Evolutionary conservation across 345 rosid species (phyloP), one percentile per base, ranked within the genome.

Genomic region (Ailanthus altissimus): DNA sequence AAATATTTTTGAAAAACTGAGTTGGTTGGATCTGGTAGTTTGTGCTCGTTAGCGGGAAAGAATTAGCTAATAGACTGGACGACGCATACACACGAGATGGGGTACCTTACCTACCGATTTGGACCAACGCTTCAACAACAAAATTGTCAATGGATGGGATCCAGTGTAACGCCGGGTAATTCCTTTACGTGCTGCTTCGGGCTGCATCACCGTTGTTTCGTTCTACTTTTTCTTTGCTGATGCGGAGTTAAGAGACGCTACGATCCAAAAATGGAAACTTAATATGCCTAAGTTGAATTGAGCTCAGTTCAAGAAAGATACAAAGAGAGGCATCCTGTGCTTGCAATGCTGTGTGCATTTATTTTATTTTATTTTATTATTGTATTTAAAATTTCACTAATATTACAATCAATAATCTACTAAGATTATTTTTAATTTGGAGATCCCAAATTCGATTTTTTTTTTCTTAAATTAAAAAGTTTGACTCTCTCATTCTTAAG

Each of bases 201-300:
- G 9, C 25, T 43, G 16, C 18, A 14, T 23, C 54, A 14, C 18
- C 76, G 56, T 46, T 25, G 43, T 25, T 26, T 2, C 60, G 1
- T 60, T 46, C 0, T 25, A 58, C 26, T 59, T 25, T 15, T 60
- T n/a, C n/a, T n/a, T 25, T 16, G 5, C 18, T 12, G 32, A 20
- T 32, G 8, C 15, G 15, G 32, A 57, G 65, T 56, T 38, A 13
- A 72, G 8, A 13, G 6, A 20, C 20, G 8, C 78, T 57, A 18
- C n/a, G 15, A 59, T 73, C 60, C 81, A 78, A 57, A 66, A 13
- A 7, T 47, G 28, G 61, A 74, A 66, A 78, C 28, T 23, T 54
- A 40, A 23, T 32, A 20, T 38, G 45, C 51, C 36, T n/a, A 12
- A 40, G 16, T 21, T 36, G 3, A 28, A 50, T 72, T n/a, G 21